Base-by-base conservation (phyloP, 2,329 filamentous ascomycete genomes). In the Gnomoniopsis sp. region DNA sequence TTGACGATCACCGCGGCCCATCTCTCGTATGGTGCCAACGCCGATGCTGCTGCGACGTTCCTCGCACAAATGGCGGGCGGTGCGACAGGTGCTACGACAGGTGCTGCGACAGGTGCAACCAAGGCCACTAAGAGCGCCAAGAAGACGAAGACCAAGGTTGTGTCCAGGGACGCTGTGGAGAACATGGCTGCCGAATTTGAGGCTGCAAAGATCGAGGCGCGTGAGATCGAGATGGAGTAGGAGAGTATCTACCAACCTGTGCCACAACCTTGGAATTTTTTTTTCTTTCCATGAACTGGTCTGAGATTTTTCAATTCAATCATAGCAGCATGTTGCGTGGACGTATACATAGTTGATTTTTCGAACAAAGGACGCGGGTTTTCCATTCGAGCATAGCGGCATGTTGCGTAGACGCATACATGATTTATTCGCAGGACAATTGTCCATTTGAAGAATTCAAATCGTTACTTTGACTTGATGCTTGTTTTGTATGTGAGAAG, bases 1-100 rank as follows among this genome's bases (percentile, higher is more conserved):
- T 50, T 68, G 23, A 63, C 66, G 30, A 65, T 70, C 41, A 65
- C 65, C 19, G 38, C 63, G 1, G 56, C 65, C 3, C 66, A 69
- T 54, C 58, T 70, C 23, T 63, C 62, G 11, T 70, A 69, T 51
- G 63, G 62, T 7, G 34, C 21, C 11, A 57, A 68, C 48, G 62
- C 65, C 8, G 47, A 15, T 1, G 64, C 55, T 19, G 67, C 64
- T 0, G 65, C 60, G 3, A 19, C 17, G 2, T 69, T 68, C 58
- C 59, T 69, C 19, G 61, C 63, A 3, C 36, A 43, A 19, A 60
- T 59, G 57, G 53, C 49, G 38, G 34, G 34, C 8, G 34, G 34
- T 15, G 34, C 34, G 34, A 36, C 34, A 15, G 34, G 34, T 36
- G 34, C 8, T 7, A 36, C 34, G 15, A 8, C 38, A 12, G 38